Percentiles rank a stretch among this genome's conserved stretches.
Evolutionary conservation across 139 green algal species (phyloP).

Genomic region (Monoraphidium neglectum): DNA sequence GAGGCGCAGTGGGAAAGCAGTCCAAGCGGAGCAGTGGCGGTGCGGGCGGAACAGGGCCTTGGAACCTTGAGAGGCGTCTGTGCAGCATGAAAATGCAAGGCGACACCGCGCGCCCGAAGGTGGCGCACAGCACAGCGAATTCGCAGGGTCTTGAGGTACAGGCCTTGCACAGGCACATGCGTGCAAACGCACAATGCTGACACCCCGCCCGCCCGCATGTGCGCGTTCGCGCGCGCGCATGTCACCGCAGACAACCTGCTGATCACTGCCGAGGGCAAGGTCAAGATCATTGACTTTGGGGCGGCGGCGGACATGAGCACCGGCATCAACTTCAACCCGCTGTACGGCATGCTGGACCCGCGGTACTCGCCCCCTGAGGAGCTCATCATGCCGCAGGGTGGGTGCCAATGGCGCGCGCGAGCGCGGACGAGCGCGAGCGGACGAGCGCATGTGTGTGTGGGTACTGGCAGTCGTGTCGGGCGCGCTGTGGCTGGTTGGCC

Average conservation of each 20-base stretch:
- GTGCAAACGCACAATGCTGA: no score
- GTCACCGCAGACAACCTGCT: constrained; percentile 85
- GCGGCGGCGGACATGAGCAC: constrained; percentile 90
- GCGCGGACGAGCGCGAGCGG: neutral
- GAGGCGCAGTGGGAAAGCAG: no score
- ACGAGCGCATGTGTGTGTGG: neutral
- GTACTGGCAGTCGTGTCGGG: neutral
- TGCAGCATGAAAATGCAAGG: no score
- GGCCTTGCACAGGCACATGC: no score
- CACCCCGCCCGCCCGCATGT: no score
- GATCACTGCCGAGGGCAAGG: constrained; percentile 69
- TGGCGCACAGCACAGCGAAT: no score
- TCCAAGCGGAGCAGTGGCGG: no score
- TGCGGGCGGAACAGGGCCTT: no score
- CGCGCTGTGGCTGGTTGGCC: neutral
- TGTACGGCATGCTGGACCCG: constrained; percentile 87
- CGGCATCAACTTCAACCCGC: constrained; percentile 93
- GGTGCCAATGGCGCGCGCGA: constrained; percentile 7
- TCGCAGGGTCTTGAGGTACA: no score
- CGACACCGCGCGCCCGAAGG: no score
- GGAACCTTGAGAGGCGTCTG: no score
- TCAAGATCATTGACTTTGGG: constrained; percentile 96
- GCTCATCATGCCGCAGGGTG: constrained; percentile 85
- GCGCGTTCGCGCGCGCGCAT: no score
- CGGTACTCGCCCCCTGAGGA: constrained; percentile 90